Evolutionary conservation across 257 asterid species (phyloP), one percentile per base, ranked within the genome.

Genomic region (Salvia hispanica): DNA sequence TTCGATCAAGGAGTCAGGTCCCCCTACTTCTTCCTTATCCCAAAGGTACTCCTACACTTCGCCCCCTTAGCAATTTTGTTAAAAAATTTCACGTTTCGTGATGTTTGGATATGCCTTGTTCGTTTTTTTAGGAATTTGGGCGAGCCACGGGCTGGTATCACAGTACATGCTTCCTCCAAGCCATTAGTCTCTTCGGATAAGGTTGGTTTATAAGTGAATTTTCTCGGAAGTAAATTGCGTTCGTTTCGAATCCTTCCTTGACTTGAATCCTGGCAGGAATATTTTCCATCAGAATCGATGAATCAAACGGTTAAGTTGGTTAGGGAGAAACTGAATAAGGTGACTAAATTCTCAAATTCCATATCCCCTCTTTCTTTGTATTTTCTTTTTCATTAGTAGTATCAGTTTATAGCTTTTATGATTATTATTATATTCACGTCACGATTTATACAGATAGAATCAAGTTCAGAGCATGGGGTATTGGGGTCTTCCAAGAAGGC

Each of bases 301-400:
- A 92, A 92, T 67, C 84, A 72, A 77, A 92, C 96, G 0, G 96
- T 87, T 67, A 79, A 79, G 44, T 67, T 84, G 70, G 96, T 92
- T 73, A 80, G 96, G 72, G 95, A 86, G 75, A 92, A 88, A 77
- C 83, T 92, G 48, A 79, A 87, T 64, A 80, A 87, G 96, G 95
- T 85, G 56, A 39, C 39, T 3, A 11, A 31, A 48, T n/a, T n/a
- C n/a, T n/a, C n/a, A n/a, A n/a, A n/a, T 48, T 16, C 31, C 16
- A 7, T 50, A 12, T 42, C n/a, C 40, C 64, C 21, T 21, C 1
- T 51, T 42, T 43, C 14, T 18, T 2, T 25, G 31, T 25, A 25
- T 25, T 25, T 25, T 25, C 31, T 25, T 25, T 25, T 25, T 18
- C 21, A 18, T 18, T 18, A 18, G 21, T 18, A 18, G 1, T 18